Evolutionary conservation across 2,329 filamentous ascomycete genomes (phyloP), one percentile per base, ranked within the genome.

Genomic region (Blastomyces silverae): DNA sequence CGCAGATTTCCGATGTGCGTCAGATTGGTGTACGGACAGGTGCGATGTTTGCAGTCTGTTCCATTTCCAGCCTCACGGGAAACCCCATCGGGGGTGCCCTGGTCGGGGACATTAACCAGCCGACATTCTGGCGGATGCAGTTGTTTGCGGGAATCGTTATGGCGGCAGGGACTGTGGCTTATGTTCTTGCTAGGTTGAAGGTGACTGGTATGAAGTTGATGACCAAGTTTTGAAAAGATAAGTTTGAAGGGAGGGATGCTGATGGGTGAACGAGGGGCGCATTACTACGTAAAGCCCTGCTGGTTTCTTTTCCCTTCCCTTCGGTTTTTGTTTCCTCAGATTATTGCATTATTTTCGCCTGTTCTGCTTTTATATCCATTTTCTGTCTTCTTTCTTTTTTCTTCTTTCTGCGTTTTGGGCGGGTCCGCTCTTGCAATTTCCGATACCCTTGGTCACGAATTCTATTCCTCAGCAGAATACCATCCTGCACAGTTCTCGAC

Each of bases 1-100:
- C 87, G 1, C 87, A 91, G 70, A 88, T 91, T 67, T 87, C 84
- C 1, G 87, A 89, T 57, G 83, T 90, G 48, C 80, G 84, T 25
- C 82, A 90, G 73, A 87, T 92, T 44, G 90, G 89, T 17, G 83
- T 87, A 1, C 81, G 89, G 6, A 86, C 83, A 1, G 90, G 90
- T 0, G 82, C 83, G 0, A 80, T 85, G 34, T 89, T 89, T 72
- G 82, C 84, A 20, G 73, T 87, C 58, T 80, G 86, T 64, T 82
- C 85, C 0, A 77, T 91, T 42, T 88, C 86, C 3, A 87, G 85
- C 1, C 76, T 92, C 61, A 85, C 85, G 0, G 87, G 88, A 0
- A 85, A 82, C 57, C 89, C 89, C 0, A 88, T 91, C 69, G 87
- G 82, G 1, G 88, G 88, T 7, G 85, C 84, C 13, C 79, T 89